Evolutionary conservation across 2,329 filamentous ascomycete species (phyloP), one percentile per base, ranked within the genome.

Genomic region (Aureobasidium sp.): DNA sequence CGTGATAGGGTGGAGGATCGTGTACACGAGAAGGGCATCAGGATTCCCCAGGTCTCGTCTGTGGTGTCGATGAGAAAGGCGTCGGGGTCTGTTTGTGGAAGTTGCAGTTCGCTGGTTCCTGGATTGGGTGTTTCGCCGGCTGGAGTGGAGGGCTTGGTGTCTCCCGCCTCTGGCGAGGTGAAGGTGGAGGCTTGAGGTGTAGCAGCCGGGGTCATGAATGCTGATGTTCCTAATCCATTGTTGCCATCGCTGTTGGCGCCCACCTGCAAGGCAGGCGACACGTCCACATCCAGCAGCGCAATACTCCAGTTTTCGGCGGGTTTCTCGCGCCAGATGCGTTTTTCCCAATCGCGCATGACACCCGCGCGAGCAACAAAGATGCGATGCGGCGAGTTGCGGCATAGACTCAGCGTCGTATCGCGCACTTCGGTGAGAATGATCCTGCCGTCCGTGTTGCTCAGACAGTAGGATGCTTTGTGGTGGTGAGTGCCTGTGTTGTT

Each of bases 401-500:
- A 83, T 36, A 93, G 82, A n/a, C 87, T 87, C 34, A 87, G 77
- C 0, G 90, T 93, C 0, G 86, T 88, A 61, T 86, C 82, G 89
- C 90, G 93, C 3, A 94, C 88, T 41, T 62, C 62, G 11, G 22
- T 52, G 22, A 65, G 57, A 0, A 65, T 47, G 8, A 42, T 34
- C 17, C 51, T 53, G 36, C 45, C 49, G 39, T 64, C 62, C 5
- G 64, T 86, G 78, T 17, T 84, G 79, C 48, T 71, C 2, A 93
- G 76, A 68, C 87, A 90, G 72, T 91, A 93, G 0, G 88, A 87
- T 0, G 86, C 83, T 17, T 83, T 89, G 66, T 86, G 84, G 71
- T 92, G 88, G 64, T 88, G 84, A 63, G 83, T 84, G 1, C 90
- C 90, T 29, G 83, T 83, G 67, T 86, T 90, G 70, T 95, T 89